These are phyloP conservation scores for Phytophthora crassamura DNA, from an alignment of 352 stramenopile genomes.

Conservation along the genomic window DNA sequence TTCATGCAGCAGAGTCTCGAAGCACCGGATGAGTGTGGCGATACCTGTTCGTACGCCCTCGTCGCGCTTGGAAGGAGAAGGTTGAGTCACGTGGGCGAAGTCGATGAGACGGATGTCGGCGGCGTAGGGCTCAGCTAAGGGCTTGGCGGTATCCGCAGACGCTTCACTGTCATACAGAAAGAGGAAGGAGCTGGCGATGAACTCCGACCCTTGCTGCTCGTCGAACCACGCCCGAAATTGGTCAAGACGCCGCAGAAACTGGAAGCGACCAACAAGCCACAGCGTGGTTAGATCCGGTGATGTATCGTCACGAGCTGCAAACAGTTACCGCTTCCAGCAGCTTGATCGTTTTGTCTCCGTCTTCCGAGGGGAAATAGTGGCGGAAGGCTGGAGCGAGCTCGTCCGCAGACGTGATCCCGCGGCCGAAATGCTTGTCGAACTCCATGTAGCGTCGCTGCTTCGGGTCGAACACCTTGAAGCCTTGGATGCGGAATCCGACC, in stretches of 20 bases:
- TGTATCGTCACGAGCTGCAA: background rate
- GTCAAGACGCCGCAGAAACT: constrained; percentile 79
- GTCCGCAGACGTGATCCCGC: constrained; percentile 56
- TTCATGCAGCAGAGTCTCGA: constrained; percentile 50
- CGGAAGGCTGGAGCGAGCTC: constrained; percentile 74
- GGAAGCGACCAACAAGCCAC: background rate
- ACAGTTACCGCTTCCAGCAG: constrained; percentile 56
- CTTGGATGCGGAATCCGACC: constrained; percentile 95
- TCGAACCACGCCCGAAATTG: constrained; percentile 79
- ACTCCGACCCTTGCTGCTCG: constrained; percentile 81
- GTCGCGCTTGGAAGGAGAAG: constrained; percentile 41
- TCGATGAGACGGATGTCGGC: constrained; percentile 85
- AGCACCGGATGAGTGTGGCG: constrained; percentile 54
- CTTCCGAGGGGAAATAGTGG: constrained; percentile 76
- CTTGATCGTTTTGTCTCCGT: constrained; percentile 32
- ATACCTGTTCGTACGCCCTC: constrained; percentile 70
- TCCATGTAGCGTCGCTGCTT: constrained; percentile 64
- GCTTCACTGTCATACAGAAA: constrained; percentile 92
- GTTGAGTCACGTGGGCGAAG: constrained; percentile 74
- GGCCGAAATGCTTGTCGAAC: constrained; percentile 91
- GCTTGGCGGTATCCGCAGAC: background rate
- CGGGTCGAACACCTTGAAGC: constrained; percentile 90
- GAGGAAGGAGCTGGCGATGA: constrained; percentile 96
- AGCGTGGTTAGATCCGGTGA: background rate
- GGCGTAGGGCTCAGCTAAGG: constrained; percentile 3